Percentiles rank a stretch among this genome's conserved stretches.
Evolutionary conservation across 768 basidiomycete species (phyloP).

Genomic region (Mycena capillaripes): DNA sequence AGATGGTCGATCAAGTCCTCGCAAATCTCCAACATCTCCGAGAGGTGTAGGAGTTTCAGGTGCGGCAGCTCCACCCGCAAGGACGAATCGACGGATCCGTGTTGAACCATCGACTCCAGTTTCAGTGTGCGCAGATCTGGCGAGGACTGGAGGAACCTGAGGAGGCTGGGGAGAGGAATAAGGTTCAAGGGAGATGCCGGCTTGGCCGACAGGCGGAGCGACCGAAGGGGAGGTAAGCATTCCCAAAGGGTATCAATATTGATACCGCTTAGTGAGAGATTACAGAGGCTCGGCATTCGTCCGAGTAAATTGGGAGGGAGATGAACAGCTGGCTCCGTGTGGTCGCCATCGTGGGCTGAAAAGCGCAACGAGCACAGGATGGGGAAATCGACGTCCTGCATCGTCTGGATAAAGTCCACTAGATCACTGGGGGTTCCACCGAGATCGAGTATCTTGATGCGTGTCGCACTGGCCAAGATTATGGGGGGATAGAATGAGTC

Average conservation of each 20-base stretch:
- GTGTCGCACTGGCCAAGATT: not conserved
- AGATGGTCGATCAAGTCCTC: slow-evolving; percentile 8
- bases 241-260: slow-evolving; percentile 10
- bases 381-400: slow-evolving; percentile 8
- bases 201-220: not conserved
- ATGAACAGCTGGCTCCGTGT: not conserved
- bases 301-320: not conserved
- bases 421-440: not conserved
- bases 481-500: not conserved
- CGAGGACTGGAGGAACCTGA: slow-evolving; percentile 10
- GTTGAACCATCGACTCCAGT: slow-evolving; percentile 3
- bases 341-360: slow-evolving; percentile 1
- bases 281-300: slow-evolving; percentile 7
- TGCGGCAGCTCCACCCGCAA: not conserved
- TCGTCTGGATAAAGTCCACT: slow-evolving; percentile 7
- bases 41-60: slow-evolving; percentile 7
- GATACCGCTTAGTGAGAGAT: slow-evolving; percentile 3
- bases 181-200: not conserved
- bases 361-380: not conserved
- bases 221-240: slow-evolving; percentile 7
- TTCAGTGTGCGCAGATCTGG: slow-evolving; percentile 8
- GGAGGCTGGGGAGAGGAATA: slow-evolving; percentile 1
- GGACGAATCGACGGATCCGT: not conserved
- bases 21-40: not conserved
- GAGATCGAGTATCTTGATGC: slow-evolving; percentile 1